Evolutionary conservation across 805 yeast genomes (phyloP).

Genomic region (Lipomyces japonicus): DNA sequence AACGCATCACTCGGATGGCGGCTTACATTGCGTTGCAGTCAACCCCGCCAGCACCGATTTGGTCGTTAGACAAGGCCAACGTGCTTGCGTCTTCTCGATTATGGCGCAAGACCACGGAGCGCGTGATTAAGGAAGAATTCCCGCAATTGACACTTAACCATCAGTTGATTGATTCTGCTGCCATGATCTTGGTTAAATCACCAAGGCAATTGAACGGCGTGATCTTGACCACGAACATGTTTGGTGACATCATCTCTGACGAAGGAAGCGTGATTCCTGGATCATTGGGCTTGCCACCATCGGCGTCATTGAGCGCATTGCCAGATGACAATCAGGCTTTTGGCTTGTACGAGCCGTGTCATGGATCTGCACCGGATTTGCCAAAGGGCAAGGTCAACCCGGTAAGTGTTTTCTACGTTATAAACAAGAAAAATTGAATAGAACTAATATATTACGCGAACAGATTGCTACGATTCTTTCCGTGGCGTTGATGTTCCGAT

Average conservation of each 20-base stretch:
- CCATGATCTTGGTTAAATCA: constrained; percentile 90
- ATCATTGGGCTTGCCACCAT: constrained; percentile 90
- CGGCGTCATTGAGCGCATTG: constrained; percentile 93
- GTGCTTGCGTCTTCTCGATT: constrained; percentile 93
- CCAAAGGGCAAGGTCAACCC: constrained; percentile 88
- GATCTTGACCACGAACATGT: constrained; percentile 90
- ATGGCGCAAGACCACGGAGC: constrained; percentile 92
- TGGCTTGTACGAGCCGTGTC: constrained; percentile 97
- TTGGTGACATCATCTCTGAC: constrained; percentile 96
- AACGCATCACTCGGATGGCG: constrained; percentile 97
- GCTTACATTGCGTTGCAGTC: constrained; percentile 92
- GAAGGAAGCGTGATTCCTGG: constrained; percentile 99
- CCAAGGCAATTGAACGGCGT: constrained; percentile 92
- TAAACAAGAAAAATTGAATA: not conserved
- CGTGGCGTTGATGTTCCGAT: constrained; percentile 94
- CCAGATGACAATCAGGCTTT: constrained; percentile 93
- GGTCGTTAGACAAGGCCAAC: constrained; percentile 97
- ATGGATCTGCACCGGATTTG: constrained; percentile 97
- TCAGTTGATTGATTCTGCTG: constrained; percentile 97
- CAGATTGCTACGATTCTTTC: constrained; percentile 83
- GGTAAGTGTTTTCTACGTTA: constrained; percentile 18
- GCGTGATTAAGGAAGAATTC: constrained; percentile 80
- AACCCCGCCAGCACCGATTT: constrained; percentile 88
- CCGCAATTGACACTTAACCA: constrained; percentile 84
- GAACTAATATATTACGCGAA: not conserved